Evolutionary conservation across 2,329 filamentous ascomycete genomes (phyloP), one percentile per base, ranked within the genome.

Genomic region (Harringtonia aguacate): DNA sequence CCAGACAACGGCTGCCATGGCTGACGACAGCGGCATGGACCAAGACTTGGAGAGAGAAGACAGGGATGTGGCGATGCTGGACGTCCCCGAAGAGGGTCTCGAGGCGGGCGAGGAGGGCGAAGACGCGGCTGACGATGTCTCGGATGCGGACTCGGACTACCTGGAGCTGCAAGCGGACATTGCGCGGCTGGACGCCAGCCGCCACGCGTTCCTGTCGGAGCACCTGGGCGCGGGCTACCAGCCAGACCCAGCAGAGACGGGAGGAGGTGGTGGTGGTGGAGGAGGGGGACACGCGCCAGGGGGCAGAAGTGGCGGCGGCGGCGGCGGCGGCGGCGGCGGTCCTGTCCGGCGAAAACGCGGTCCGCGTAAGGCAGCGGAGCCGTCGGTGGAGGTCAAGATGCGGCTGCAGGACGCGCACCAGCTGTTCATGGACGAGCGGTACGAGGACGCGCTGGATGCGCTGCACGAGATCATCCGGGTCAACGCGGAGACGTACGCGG

Each of bases 371-470:
- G 73, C 77, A 21, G 79, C 76, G 9, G 81, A 85, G 56, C 81
- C 80, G 15, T 76, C 80, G 36, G 77, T 73, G 34, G 80, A 87
- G 52, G 85, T 88, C 58, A 86, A 81, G 54, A 68, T 75, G 34
- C 68, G 81, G 35, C 69, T 88, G 39, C 72, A 74, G 38, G 69
- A 75, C 55, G 84, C 85, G 4, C 84, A 79, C 46, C 70, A 80
- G 47, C 76, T 79, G 5, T 88, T 81, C 55, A 68, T 86, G 46
- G 67, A 72, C 10, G 68, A 72, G 22, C 69, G 81, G 18, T 79
- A 81, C 49, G 69, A 75, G 6, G 65, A 70, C 34, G 80, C 83
- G 6, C 64, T 78, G 30, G 69, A 72, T 15, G 64, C 75, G 20
- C 72, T 77, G 9, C 69, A 72, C 34, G 78, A 83, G 53, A 73